These are phyloP conservation scores for Aspergillus olivimuriae DNA, from an alignment of 495 filamentous ascomycete genomes.

Conservation along the genomic window DNA sequence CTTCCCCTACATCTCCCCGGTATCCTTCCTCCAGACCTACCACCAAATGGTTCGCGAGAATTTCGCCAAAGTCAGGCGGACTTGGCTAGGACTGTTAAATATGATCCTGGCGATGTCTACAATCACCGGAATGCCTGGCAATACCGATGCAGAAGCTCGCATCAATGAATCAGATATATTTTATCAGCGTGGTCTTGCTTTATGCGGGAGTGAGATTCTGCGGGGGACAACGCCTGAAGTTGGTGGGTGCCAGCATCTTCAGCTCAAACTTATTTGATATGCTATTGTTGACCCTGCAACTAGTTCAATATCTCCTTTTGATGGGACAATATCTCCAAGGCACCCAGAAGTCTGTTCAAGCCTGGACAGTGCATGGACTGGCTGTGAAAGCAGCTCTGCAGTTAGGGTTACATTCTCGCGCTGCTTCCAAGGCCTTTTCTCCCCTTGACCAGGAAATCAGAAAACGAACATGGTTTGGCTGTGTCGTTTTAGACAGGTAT, in stretches of 20 bases:
- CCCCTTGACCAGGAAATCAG: constrained; percentile 33
- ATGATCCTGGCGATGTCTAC: constrained; percentile 70
- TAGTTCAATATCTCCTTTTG: constrained; percentile 34
- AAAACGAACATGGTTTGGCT: constrained; percentile 42
- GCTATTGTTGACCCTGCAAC: neutral
- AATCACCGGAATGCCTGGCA: constrained; percentile 43
- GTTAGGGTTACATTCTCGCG: constrained; percentile 34
- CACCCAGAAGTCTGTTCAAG: constrained; percentile 37
- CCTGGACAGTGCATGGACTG: constrained; percentile 38
- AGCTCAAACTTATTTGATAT: neutral
- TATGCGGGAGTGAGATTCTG: constrained; percentile 27
- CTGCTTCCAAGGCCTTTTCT: constrained; percentile 24
- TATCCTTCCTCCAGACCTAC: constrained; percentile 31
- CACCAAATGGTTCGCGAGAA: constrained; percentile 22
- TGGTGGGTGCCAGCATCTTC: constrained; percentile 14
- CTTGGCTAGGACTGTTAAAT: constrained; percentile 65
- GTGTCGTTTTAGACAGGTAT: constrained; percentile 40
- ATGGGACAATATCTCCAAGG: constrained; percentile 40
- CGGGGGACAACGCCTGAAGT: constrained; percentile 30
- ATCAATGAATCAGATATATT: constrained; percentile 28
- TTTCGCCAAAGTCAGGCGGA: constrained; percentile 28
- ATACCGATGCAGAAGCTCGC: constrained; percentile 6
- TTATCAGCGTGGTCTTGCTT: constrained; percentile 25
- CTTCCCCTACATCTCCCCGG: constrained; percentile 34
- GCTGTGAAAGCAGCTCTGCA: constrained; percentile 36